Evolutionary conservation across 495 filamentous ascomycete species (phyloP).

Genomic region (Trichoderma virens): DNA sequence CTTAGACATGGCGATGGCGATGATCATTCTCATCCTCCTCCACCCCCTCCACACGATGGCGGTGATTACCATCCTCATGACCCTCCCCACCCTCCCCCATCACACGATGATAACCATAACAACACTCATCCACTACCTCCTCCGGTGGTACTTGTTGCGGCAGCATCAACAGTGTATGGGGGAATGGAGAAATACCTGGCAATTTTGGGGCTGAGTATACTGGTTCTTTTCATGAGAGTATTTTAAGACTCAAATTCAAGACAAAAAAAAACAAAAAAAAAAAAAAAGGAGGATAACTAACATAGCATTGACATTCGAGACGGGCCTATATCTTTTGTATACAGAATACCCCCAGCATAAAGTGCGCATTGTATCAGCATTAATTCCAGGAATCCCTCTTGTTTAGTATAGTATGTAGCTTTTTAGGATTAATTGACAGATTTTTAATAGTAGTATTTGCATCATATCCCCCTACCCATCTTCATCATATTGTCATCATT

Average conservation of each 20-base stretch:
- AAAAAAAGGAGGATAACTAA: not conserved
- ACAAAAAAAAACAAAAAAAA: not conserved
- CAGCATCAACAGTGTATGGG: not conserved
- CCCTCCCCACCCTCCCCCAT: not conserved
- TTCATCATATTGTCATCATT: no score
- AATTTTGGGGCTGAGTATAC: not conserved
- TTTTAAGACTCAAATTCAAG: not conserved
- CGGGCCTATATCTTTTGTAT: not conserved
- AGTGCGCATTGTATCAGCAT: not conserved
- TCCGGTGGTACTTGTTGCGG: not conserved
- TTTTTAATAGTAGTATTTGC: no score
- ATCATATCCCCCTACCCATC: no score
- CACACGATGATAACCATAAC: not conserved
- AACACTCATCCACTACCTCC: not conserved
- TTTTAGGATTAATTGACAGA: no score
- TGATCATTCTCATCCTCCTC: not conserved
- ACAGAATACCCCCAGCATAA: not conserved
- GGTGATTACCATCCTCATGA: not conserved
- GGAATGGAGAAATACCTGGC: not conserved
- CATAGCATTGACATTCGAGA: not conserved
- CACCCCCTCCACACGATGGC: no score
- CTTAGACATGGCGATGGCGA: not conserved
- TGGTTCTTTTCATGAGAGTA: not conserved
- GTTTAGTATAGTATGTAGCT: no score
- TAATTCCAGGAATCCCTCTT: not conserved